Evolutionary conservation across 2,329 filamentous ascomycete genomes (phyloP).

Genomic region (Hypoxylon sp.): DNA sequence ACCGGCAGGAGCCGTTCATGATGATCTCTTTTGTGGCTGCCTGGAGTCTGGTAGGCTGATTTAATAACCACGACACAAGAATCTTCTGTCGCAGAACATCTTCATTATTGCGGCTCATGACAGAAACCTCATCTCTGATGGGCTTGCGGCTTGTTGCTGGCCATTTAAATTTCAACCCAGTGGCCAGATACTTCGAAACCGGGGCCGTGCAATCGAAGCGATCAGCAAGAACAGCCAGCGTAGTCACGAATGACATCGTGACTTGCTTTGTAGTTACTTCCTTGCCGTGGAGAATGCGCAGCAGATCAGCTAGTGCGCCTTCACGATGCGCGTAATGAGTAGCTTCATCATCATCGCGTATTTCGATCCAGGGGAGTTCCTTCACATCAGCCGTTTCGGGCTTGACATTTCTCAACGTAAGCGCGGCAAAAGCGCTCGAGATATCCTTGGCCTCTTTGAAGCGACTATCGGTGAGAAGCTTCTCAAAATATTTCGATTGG

Average conservation of each 20-base stretch:
- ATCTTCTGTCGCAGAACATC: constrained; percentile 79
- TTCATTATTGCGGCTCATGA: constrained; percentile 66
- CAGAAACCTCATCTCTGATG: constrained; percentile 50
- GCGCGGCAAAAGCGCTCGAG: constrained; percentile 63
- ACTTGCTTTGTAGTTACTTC: constrained; percentile 61
- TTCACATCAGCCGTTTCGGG: constrained; percentile 64
- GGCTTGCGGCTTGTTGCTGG: constrained; percentile 62
- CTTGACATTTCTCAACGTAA: constrained; percentile 64
- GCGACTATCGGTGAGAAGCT: constrained; percentile 73
- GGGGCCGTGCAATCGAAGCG: constrained; percentile 76
- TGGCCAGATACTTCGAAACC: constrained; percentile 69
- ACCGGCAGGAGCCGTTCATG: constrained; percentile 73
- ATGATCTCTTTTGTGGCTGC: constrained; percentile 76
- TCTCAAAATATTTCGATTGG: constrained; percentile 78
- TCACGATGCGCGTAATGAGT: constrained; percentile 73
- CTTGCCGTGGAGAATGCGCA: constrained; percentile 74
- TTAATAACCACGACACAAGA: constrained; percentile 75
- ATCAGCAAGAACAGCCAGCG: constrained; percentile 79
- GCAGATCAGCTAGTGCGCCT: constrained; percentile 75
- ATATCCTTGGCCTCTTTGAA: constrained; percentile 75
- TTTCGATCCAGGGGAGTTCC: constrained; percentile 74
- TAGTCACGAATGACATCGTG: constrained; percentile 74
- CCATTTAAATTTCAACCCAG: constrained; percentile 68
- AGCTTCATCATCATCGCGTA: constrained; percentile 78
- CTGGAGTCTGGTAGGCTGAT: constrained; percentile 72